A percentile compares a stretch with the other conserved stretches of the same genome.
Evolutionary conservation across 176 grass and related monocot genomes (phyloP).

Genomic region (Juncus effusus): DNA sequence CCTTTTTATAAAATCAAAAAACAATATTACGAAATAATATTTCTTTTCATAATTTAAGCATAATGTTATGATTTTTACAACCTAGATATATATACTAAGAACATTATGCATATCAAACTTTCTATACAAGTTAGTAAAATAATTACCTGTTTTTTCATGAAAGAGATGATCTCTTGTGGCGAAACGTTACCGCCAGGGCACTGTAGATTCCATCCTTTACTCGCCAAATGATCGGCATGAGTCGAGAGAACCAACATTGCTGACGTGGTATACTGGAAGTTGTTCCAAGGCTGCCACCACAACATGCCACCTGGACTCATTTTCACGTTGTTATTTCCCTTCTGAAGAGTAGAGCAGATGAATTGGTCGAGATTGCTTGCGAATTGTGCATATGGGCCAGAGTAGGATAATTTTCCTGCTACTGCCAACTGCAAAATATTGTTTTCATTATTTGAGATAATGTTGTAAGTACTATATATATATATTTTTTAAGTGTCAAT

Average conservation of each 20-base stretch:
- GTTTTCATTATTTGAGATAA: too few relatives aligned
- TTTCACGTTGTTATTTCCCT: constrained; percentile 19
- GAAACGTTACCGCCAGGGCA: constrained; percentile 15
- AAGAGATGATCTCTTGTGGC: constrained; percentile 33
- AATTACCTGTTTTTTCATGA: constrained; percentile 31
- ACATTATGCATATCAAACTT: neutral
- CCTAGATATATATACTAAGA: too few relatives aligned
- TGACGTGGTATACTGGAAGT: constrained; percentile 55
- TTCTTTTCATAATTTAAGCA: too few relatives aligned
- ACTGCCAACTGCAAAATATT: constrained; percentile 38
- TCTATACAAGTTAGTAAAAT: neutral
- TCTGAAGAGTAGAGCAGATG: constrained; percentile 52
- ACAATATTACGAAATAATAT: too few relatives aligned
- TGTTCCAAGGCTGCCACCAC: constrained; percentile 42
- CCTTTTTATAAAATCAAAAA: too few relatives aligned
- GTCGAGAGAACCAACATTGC: constrained; percentile 39
- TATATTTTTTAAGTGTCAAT: too few relatives aligned
- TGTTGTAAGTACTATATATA: too few relatives aligned
- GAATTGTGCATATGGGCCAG: constrained; percentile 23
- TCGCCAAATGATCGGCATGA: constrained; percentile 46
- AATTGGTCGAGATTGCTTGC: constrained; percentile 37
- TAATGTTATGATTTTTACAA: too few relatives aligned
- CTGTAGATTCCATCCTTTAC: constrained; percentile 4
- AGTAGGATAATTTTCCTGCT: constrained; percentile 35
- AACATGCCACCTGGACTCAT: constrained; percentile 57